Percentiles rank a stretch among this genome's conserved stretches.
phyloP scores from a whole-genome alignment of 371 early-diverging fungal genomes.

The Mucor sp. region DNA sequence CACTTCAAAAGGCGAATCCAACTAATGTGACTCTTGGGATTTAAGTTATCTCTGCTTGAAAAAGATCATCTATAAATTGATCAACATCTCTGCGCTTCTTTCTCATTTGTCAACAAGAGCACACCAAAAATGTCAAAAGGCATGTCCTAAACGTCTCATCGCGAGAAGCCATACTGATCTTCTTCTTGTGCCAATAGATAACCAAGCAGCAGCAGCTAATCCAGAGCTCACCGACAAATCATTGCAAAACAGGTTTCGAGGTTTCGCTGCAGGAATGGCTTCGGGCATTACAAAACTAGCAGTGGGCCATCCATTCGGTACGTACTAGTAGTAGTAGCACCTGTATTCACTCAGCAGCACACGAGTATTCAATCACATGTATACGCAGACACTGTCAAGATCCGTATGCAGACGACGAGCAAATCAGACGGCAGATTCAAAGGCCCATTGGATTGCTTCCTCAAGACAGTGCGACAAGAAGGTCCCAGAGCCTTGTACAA shows the following conservation, averaged over 20 bases:
- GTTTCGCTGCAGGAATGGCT: constrained; percentile 78
- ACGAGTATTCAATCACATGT: not conserved
- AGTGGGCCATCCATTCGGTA: constrained; percentile 86
- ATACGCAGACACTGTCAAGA: constrained; percentile 72
- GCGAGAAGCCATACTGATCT: not conserved
- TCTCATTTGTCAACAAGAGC: not conserved
- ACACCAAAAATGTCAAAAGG: not conserved
- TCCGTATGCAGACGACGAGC: constrained; percentile 80
- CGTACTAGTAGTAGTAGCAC: too few relatives aligned
- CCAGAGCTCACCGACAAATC: constrained; percentile 44
- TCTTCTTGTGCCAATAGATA: not conserved
- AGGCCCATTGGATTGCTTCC: constrained; percentile 86
- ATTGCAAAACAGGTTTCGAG: constrained; percentile 64
- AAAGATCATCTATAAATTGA: not conserved
- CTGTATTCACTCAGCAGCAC: not conserved
- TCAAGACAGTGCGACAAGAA: constrained; percentile 71
- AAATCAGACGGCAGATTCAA: constrained; percentile 74
- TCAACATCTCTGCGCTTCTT: not conserved
- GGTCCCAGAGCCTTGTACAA: constrained; percentile 86
- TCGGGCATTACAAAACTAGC: constrained; percentile 81
- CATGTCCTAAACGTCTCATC: not conserved
- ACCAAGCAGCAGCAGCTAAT: constrained; percentile 14
- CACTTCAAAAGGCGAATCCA: not conserved
- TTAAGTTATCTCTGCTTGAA: not conserved
- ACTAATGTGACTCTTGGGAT: not conserved